These are phyloP conservation scores for Ormosia semicastrata DNA, from an alignment of 306 rosid genomes.

Conservation along the genomic window DNA sequence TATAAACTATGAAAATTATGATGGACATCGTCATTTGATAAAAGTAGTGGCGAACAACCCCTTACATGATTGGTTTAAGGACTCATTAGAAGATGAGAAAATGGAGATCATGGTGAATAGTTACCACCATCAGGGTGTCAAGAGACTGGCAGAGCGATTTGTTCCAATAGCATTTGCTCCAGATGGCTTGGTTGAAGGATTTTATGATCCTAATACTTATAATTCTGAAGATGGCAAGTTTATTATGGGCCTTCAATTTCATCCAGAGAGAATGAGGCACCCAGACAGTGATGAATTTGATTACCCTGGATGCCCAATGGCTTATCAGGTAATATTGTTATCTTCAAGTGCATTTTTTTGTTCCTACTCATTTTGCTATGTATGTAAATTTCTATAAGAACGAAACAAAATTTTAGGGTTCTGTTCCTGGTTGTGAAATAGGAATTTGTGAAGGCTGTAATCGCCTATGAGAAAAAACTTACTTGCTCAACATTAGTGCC, in stretches of 20 bases:
- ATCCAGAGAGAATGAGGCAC: constrained; percentile 45
- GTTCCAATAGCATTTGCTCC: constrained; percentile 43
- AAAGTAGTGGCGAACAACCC: constrained; percentile 23
- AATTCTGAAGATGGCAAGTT: constrained; percentile 40
- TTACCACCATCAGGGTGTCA: constrained; percentile 53
- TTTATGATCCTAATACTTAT: constrained; percentile 38
- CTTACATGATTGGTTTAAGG: constrained; percentile 46
- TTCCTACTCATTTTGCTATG: neutral
- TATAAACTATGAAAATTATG: constrained; percentile 60
- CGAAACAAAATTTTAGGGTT: neutral
- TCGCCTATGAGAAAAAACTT: constrained; percentile 37
- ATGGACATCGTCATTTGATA: constrained; percentile 39
- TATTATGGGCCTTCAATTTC: constrained; percentile 49
- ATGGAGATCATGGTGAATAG: constrained; percentile 52
- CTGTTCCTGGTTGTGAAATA: constrained; percentile 19
- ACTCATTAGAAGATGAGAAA: constrained; percentile 28
- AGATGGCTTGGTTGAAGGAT: constrained; percentile 50
- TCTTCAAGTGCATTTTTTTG: neutral
- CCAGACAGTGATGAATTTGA: constrained; percentile 31
- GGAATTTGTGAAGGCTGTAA: constrained; percentile 51
- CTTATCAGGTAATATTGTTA: constrained; percentile 32
- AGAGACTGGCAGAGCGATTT: constrained; percentile 34
- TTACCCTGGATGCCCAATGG: constrained; percentile 40
- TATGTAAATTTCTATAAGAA: neutral
- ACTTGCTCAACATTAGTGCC: constrained; percentile 24